phyloP scores from a whole-genome alignment of 129 eudicot species.

The Pittosporum tobira region DNA sequence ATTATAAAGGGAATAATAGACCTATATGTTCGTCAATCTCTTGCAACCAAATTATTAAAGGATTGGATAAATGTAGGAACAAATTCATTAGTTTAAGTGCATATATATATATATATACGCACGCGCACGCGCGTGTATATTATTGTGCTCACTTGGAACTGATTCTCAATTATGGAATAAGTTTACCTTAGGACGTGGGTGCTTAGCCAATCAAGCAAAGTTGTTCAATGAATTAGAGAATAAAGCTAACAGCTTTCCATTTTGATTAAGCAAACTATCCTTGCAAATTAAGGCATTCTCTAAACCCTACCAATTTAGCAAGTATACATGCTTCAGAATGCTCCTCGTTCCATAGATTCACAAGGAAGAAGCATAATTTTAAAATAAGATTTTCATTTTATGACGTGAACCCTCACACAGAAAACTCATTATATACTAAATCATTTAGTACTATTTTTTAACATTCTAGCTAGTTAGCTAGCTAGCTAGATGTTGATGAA shows the following conservation, averaged over 20 bases:
- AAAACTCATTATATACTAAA: too few species aligned
- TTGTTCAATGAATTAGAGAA: background rate
- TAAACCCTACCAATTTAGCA: too few species aligned
- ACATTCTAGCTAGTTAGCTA: too few species aligned
- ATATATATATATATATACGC: too few species aligned
- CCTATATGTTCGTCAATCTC: background rate
- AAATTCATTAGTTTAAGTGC: too few species aligned
- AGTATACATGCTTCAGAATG: background rate
- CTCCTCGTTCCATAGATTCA: background rate
- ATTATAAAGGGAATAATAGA: background rate
- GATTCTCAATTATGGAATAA: background rate
- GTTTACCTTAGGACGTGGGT: background rate
- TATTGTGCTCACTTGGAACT: background rate
- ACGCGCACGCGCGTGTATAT: too few species aligned
- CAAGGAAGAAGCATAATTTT: too few species aligned
- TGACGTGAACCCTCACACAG: too few species aligned
- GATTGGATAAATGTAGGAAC: background rate
- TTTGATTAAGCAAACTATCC: background rate
- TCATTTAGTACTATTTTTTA: too few species aligned
- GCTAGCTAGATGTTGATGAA: too few species aligned
- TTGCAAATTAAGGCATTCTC: too few species aligned
- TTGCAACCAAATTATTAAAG: background rate
- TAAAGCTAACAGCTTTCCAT: background rate
- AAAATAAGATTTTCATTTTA: too few species aligned
- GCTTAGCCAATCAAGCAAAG: conserved; percentile 1